A percentile compares a stretch with the other conserved stretches of the same genome.
These are phyloP conservation scores for Agaricus blazei DNA, from an alignment of 768 basidiomycete species.

Conservation along the genomic window DNA sequence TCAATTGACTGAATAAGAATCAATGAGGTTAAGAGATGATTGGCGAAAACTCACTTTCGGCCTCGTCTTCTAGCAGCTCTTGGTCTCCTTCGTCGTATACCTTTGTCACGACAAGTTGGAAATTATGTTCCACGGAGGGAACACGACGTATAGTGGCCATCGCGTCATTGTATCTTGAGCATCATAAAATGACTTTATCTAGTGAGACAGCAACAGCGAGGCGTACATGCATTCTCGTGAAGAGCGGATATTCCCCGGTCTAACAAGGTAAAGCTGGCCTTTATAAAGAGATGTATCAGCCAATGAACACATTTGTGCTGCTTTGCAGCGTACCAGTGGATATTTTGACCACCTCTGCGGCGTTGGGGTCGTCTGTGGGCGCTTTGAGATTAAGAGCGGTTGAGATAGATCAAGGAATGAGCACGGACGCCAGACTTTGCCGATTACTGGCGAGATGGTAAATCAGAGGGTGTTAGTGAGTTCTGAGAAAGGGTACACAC, in stretches of 20 bases:
- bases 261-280: constrained; percentile 84
- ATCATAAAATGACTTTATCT: constrained; percentile 3
- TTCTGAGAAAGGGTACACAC: constrained; percentile 38
- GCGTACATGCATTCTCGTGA: constrained; percentile 96
- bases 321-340: constrained; percentile 48
- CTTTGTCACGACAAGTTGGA: constrained; percentile 91
- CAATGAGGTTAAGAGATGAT: not conserved
- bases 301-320: not conserved
- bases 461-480: not conserved
- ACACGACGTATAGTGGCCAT: constrained; percentile 90
- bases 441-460: constrained; percentile 52
- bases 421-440: constrained; percentile 91
- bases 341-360: constrained; percentile 92
- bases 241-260: constrained; percentile 87
- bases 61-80: constrained; percentile 90
- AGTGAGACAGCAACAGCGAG: not conserved
- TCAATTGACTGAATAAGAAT: not conserved
- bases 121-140: constrained; percentile 70
- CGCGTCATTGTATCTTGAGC: constrained; percentile 84
- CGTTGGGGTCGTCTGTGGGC: constrained; percentile 84
- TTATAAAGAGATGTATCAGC: constrained; percentile 2
- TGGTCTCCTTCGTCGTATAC: constrained; percentile 98
- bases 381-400: constrained; percentile 9
- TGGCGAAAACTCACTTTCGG: constrained; percentile 58
- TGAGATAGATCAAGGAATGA: constrained; percentile 8